A percentile compares a stretch with the other conserved stretches of the same genome.
These are phyloP conservation scores for Fraxinus angustifolia DNA, from an alignment of 305 asterid genomes.

Conservation along the genomic window DNA sequence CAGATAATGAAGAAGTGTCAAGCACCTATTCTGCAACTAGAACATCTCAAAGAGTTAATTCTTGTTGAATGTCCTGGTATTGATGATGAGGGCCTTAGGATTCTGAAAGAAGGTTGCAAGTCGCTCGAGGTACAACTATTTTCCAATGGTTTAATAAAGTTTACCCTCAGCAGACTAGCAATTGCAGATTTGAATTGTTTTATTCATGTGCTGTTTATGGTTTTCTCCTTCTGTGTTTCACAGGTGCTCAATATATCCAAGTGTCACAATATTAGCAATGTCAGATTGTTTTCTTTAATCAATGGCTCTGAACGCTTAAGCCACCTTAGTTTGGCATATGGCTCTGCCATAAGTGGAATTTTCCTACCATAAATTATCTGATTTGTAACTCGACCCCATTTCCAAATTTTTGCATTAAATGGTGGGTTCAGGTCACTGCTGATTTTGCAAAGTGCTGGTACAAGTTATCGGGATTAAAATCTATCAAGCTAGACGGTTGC, in stretches of 20 bases:
- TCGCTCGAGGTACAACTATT: slow-evolving; percentile 24
- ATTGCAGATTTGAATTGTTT: neutral
- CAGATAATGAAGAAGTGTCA: no score
- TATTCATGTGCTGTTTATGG: neutral
- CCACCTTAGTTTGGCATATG: slow-evolving; percentile 26
- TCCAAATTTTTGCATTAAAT: neutral
- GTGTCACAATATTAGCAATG: slow-evolving; percentile 26
- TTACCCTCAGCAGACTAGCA: neutral
- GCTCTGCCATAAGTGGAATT: slow-evolving; percentile 21
- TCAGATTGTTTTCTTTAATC: slow-evolving; percentile 24
- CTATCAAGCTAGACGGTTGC: slow-evolving; percentile 31
- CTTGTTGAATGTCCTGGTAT: slow-evolving; percentile 33
- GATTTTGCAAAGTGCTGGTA: slow-evolving; percentile 25
- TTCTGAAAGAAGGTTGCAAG: slow-evolving; percentile 22
- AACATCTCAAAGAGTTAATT: neutral
- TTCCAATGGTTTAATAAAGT: neutral
- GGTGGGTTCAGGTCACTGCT: slow-evolving; percentile 22
- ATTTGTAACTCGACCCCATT: neutral
- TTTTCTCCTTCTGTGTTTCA: neutral
- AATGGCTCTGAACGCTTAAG: slow-evolving; percentile 15
- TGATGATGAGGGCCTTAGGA: slow-evolving; percentile 28
- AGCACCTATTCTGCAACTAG: no score
- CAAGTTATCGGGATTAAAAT: slow-evolving; percentile 18
- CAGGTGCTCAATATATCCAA: slow-evolving; percentile 30
- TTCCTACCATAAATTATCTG: neutral